Base-by-base conservation (phyloP, 129 eudicot genomes). In the Centella asiatica region DNA sequence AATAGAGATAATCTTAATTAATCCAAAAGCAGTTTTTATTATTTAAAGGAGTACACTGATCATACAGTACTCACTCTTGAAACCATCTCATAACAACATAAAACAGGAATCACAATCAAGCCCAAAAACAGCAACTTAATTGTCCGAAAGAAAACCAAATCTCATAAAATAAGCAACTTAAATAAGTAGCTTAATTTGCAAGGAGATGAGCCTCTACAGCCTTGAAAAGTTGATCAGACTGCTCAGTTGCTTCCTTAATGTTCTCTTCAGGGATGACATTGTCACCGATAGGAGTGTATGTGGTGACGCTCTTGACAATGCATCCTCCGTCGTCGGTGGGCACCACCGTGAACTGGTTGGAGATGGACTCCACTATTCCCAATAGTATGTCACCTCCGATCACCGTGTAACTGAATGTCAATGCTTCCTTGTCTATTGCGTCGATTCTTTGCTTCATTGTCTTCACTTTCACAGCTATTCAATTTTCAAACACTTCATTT, bases 171-270 rank as follows among this genome's bases (percentile, higher is more conserved):
- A 5, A 13, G 20, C 14, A 1, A 4, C 7, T 6, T 46, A 15
- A 46, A 17, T 19, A 44, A 14, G 49, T 17, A 18, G 19, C 51
- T 12, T 15, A 53, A 24, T 62, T 40, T 15, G 66, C 66, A 15
- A 23, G 33, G n/a, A 64, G 44, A 45, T 46, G 31, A 4, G 44
- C 58, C 19, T 64, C 69, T n/a, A 64, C 45, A 46, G 69, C 69
- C 57, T 64, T 46, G 44, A 49, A 61, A 10, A 44, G 26, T 25
- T n/a, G 44, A 2, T 4, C 4, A 8, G 66, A 29, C 19, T 29
- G 26, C 7, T 47, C 58, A 15, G 32, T 48, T 25, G 57, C 57
- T 3, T 28, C 19, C 42, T 64, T 47, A 11, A 64, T 48, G n/a
- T 64, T 12, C 9, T 64, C 69, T 26, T 64, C 69, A 2, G 57